phyloP scores from a whole-genome alignment of 306 rosid species.

The Medicago ruthenica region DNA sequence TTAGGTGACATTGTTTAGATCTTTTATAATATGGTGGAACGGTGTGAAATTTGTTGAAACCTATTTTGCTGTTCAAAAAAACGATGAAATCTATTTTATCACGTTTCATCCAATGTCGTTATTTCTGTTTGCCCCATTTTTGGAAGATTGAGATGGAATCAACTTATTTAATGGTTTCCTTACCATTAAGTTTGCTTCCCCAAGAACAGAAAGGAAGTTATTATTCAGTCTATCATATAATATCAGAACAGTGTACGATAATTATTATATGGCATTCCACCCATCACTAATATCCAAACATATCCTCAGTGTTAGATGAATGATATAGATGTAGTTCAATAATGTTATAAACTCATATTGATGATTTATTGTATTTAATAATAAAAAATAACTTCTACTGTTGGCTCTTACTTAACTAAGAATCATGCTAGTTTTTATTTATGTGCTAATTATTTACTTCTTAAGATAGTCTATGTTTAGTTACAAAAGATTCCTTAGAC shows the following conservation, averaged over 20 bases:
- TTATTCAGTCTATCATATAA: background rate
- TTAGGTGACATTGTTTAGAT: background rate
- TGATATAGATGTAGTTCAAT: constrained; percentile 5
- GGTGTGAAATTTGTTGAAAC: no score
- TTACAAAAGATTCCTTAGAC: background rate
- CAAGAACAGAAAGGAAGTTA: background rate
- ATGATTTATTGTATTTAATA: background rate
- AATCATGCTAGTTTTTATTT: constrained; percentile 6
- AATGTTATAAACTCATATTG: background rate
- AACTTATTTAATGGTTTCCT: background rate
- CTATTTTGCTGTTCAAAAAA: no score
- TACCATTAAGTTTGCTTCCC: background rate
- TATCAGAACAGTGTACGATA: background rate
- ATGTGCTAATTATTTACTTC: background rate
- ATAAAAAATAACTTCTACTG: background rate
- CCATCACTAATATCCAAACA: background rate
- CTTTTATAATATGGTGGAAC: background rate
- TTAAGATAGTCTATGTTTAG: background rate
- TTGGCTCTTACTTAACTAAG: background rate
- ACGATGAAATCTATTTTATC: background rate
- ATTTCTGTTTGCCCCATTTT: no score
- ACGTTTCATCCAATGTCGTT: background rate
- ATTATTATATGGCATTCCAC: background rate
- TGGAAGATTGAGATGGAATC: background rate
- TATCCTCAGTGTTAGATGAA: background rate